Evolutionary conservation across 345 rosid genomes (phyloP).

Genomic region (Hibiscus trionum): DNA sequence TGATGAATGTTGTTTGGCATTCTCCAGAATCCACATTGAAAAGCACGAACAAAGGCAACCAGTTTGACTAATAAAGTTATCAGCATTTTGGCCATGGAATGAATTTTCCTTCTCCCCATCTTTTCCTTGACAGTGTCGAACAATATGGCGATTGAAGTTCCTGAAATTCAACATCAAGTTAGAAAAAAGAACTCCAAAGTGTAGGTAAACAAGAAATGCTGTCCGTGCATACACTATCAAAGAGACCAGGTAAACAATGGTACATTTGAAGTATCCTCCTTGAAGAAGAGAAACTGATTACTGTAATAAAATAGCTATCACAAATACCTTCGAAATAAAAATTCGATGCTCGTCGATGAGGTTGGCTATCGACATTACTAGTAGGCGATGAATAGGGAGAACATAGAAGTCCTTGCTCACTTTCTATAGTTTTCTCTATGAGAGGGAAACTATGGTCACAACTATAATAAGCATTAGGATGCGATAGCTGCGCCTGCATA

Average conservation of each 20-base stretch:
- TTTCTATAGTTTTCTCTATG: constrained; percentile 28
- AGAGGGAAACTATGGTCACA: constrained; percentile 48
- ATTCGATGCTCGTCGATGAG: constrained; percentile 10
- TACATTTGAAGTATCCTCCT: neutral
- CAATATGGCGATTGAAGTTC: constrained; percentile 33
- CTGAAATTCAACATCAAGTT: constrained; percentile 23
- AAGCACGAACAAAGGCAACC: constrained; percentile 31
- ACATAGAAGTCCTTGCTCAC: constrained; percentile 21
- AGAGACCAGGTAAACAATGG: neutral
- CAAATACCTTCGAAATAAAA: constrained; percentile 32
- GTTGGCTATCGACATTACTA: constrained; percentile 12
- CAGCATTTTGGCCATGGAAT: constrained; percentile 25
- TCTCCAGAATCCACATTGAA: constrained; percentile 43
- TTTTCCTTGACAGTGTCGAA: constrained; percentile 37
- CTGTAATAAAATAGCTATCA: neutral
- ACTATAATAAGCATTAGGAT: constrained; percentile 57
- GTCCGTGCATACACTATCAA: too few relatives aligned
- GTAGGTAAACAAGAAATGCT: neutral
- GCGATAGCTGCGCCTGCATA: constrained; percentile 43
- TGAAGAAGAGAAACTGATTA: neutral
- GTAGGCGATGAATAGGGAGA: constrained; percentile 22
- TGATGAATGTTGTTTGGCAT: constrained; percentile 42
- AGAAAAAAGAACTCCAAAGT: constrained; percentile 5
- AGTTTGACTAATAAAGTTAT: constrained; percentile 42
- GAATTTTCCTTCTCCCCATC: constrained; percentile 30